These are phyloP conservation scores for Yamadazyma mexicana DNA, from an alignment of 1,139 yeast genomes.

Conservation along the genomic window DNA sequence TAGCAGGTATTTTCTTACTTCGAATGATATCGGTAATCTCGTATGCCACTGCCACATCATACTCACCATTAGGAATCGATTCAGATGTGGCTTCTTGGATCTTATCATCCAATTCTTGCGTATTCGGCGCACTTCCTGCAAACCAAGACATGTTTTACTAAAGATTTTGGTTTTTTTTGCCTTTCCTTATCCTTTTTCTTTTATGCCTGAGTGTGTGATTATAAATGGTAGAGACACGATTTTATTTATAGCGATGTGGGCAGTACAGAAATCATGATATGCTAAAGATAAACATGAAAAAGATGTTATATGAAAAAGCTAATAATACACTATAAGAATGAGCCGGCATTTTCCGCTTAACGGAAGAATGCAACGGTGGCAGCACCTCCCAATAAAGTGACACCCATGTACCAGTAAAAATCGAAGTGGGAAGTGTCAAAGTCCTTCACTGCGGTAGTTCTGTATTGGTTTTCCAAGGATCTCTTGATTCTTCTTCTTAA, in stretches of 20 bases:
- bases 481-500: constrained; percentile 58
- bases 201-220: background rate
- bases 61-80: constrained; percentile 87
- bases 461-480: constrained; percentile 74
- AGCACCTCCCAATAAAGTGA: constrained; percentile 25
- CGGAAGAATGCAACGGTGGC: constrained; percentile 21
- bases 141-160: constrained; percentile 62
- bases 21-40: constrained; percentile 89
- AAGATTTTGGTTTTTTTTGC: background rate
- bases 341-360: no score
- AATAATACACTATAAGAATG: background rate
- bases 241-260: no score
- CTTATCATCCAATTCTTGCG: constrained; percentile 59
- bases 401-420: constrained; percentile 46
- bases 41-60: constrained; percentile 75
- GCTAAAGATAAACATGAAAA: background rate
- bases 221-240: background rate
- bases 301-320: background rate
- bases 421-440: constrained; percentile 43
- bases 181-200: background rate
- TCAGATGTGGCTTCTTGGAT: constrained; percentile 84
- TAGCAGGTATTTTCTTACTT: constrained; percentile 78
- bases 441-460: constrained; percentile 69
- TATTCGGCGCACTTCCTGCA: constrained; percentile 36
- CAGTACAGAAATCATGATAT: background rate